Conservation (phyloP, 495 filamentous ascomycete species). For the Lindgomyces ingoldianus region DNA sequence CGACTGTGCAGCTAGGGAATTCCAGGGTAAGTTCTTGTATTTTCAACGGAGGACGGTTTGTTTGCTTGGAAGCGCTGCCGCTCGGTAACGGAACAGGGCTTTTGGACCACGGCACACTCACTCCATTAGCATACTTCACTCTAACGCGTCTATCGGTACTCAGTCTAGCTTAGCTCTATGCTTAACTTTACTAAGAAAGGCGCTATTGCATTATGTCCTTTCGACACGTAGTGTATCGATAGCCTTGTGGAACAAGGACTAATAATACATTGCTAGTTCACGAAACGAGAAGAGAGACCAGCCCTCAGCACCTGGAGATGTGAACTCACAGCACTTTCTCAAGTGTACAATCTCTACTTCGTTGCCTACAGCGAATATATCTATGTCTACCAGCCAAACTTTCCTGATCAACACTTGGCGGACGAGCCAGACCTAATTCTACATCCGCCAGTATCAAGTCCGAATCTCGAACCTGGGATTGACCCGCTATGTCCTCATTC, state of each 20-base stretch:
- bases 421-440: conserved; percentile 65
- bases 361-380: conserved; percentile 71
- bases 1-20: not conserved
- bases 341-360: conserved; percentile 68
- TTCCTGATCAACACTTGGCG: conserved; percentile 64
- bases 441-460: conserved; percentile 56
- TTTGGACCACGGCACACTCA: too few relatives aligned
- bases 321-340: conserved; percentile 33
- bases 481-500: conserved; percentile 62
- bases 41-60: too few relatives aligned
- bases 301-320: conserved; percentile 20
- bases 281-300: not conserved
- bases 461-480: conserved; percentile 53
- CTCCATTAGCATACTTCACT: too few relatives aligned
- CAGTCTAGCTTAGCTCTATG: too few relatives aligned
- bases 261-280: too few relatives aligned
- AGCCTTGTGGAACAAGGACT: too few relatives aligned
- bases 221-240: too few relatives aligned
- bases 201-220: too few relatives aligned
- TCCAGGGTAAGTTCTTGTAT: not conserved
- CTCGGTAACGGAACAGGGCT: too few relatives aligned
- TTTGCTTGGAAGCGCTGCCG: too few relatives aligned
- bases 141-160: not conserved
- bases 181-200: too few relatives aligned
- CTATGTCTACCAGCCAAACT: conserved; percentile 70